These are phyloP conservation scores for Aspergillus carlsbadensis DNA, from an alignment of 495 filamentous ascomycete species.

Conservation along the genomic window DNA sequence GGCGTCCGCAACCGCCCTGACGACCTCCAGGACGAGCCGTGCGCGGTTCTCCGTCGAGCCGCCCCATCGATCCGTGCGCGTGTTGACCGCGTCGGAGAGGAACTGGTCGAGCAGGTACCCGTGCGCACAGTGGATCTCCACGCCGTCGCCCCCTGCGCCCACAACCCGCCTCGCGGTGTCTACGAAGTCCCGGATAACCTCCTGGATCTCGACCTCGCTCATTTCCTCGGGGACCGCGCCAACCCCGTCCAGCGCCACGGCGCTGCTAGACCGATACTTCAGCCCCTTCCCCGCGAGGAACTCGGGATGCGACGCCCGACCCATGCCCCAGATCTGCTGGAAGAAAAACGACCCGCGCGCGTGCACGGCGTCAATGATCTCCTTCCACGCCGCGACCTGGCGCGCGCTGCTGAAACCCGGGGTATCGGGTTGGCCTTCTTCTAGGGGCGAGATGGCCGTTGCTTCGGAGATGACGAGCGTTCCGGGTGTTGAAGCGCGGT, in stretches of 20 bases:
- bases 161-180: slow-evolving; percentile 61
- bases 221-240: slow-evolving; percentile 55
- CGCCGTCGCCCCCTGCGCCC: slow-evolving; percentile 70
- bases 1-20: slow-evolving; percentile 58
- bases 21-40: slow-evolving; percentile 62
- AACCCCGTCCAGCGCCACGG: slow-evolving; percentile 42
- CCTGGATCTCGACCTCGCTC: slow-evolving; percentile 21
- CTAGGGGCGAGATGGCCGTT: slow-evolving; percentile 56
- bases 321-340: slow-evolving; percentile 55
- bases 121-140: slow-evolving; percentile 73
- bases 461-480: slow-evolving; percentile 60
- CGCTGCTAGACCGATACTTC: slow-evolving; percentile 41
- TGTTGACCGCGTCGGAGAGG: slow-evolving; percentile 59
- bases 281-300: slow-evolving; percentile 20
- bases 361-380: slow-evolving; percentile 49
- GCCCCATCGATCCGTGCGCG: slow-evolving; percentile 66
- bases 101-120: slow-evolving; percentile 77
- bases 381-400: slow-evolving; percentile 26
- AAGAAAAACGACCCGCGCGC: slow-evolving; percentile 48
- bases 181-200: slow-evolving; percentile 35
- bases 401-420: slow-evolving; percentile 46
- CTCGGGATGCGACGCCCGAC: slow-evolving; percentile 48
- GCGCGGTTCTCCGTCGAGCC: slow-evolving; percentile 68
- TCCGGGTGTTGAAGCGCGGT: slow-evolving; percentile 48
- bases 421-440: slow-evolving; percentile 42